Conservation (phyloP, 495 filamentous ascomycete species). For the Daldinia vernicosa region DNA sequence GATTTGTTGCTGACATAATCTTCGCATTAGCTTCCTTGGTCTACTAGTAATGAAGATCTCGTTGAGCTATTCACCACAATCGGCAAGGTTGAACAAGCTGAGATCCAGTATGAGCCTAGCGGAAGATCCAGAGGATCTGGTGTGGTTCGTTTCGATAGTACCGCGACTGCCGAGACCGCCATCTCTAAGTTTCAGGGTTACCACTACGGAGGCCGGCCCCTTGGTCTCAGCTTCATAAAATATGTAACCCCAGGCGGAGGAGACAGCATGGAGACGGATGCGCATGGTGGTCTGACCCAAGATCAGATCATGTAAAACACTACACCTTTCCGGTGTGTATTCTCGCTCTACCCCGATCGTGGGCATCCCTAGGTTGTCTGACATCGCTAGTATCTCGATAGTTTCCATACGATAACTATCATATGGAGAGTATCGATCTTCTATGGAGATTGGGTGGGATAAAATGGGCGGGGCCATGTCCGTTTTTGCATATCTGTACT, state of each 20-base stretch:
- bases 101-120: constrained; percentile 98
- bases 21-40: constrained; percentile 85
- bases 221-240: constrained; percentile 91
- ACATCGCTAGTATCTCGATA: constrained; percentile 9
- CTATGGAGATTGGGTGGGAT: constrained; percentile 21
- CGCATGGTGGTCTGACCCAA: constrained; percentile 81
- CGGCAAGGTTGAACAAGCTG: constrained; percentile 95
- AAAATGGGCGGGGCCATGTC: constrained; percentile 26
- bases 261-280: constrained; percentile 84
- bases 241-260: constrained; percentile 74
- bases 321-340: neutral
- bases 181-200: constrained; percentile 98
- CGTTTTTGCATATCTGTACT: constrained; percentile 39
- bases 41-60: constrained; percentile 96
- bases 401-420: constrained; percentile 9
- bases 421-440: constrained; percentile 8
- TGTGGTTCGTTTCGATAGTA: constrained; percentile 88
- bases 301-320: constrained; percentile 90
- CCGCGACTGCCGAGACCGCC: constrained; percentile 87
- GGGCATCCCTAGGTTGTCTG: neutral
- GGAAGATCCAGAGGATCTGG: constrained; percentile 94
- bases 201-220: constrained; percentile 93
- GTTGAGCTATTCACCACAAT: constrained; percentile 97
- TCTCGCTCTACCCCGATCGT: neutral
- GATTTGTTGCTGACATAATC: constrained; percentile 37